Conservation (phyloP, 805 yeast species). For the Babjeviella inositovora region DNA sequence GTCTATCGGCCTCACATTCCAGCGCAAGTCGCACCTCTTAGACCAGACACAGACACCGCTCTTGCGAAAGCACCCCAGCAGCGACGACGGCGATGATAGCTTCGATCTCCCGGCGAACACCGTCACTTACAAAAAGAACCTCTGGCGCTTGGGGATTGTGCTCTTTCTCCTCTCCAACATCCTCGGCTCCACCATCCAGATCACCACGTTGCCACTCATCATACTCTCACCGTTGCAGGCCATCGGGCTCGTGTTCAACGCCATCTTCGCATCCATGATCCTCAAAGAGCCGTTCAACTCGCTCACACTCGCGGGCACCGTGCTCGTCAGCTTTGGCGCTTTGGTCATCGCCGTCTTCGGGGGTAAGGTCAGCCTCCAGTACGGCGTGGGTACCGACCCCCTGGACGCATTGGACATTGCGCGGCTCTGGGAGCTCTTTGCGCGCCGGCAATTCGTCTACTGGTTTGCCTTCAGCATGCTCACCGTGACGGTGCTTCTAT, state of each 20-base stretch:
- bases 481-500: slow-evolving; percentile 9
- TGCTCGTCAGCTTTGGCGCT: slow-evolving; percentile 59
- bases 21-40: slow-evolving; percentile 57
- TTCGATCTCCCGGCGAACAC: too few relatives aligned
- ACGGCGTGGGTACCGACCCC: too few relatives aligned
- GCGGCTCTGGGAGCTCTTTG: slow-evolving; percentile 23
- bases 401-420: slow-evolving; percentile 33
- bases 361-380: too few relatives aligned
- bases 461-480: slow-evolving; percentile 34
- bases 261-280: slow-evolving; percentile 51
- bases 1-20: slow-evolving; percentile 69
- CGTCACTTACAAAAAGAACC: slow-evolving; percentile 29
- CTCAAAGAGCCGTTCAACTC: slow-evolving; percentile 53
- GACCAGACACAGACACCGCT: slow-evolving; percentile 14
- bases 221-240: slow-evolving; percentile 75
- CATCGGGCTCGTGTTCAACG: slow-evolving; percentile 76
- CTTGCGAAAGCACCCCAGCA: slow-evolving; percentile 4
- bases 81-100: too few relatives aligned
- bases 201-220: slow-evolving; percentile 70
- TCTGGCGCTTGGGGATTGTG: slow-evolving; percentile 65
- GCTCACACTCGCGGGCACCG: slow-evolving; percentile 45
- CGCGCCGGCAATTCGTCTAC: slow-evolving; percentile 26
- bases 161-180: slow-evolving; percentile 62
- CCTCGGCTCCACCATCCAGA: slow-evolving; percentile 70
- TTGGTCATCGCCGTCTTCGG: slow-evolving; percentile 65